Evolutionary conservation across 75 land plant genomes (phyloP).

Genomic region (Ceratopteris richardii): DNA sequence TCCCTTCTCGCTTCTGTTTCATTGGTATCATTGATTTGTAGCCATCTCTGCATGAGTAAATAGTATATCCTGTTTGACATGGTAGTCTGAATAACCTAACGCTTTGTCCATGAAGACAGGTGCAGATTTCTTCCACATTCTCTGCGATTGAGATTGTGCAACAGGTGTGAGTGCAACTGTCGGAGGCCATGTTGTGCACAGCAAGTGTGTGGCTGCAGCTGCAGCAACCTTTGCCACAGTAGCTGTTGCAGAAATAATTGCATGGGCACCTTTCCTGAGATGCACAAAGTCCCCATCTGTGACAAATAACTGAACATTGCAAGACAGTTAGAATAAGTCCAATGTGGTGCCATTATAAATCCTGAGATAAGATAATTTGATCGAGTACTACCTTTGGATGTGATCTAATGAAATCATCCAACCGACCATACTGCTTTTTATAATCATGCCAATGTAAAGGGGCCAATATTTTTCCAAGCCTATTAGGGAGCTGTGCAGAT

Average conservation of each 20-base stretch:
- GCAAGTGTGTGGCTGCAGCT: conserved; percentile 50
- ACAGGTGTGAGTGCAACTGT: conserved; percentile 92
- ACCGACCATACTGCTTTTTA: conserved; percentile 82
- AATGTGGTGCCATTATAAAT: too few species aligned
- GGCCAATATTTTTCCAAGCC: conserved; percentile 92
- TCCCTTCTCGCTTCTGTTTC: too few species aligned
- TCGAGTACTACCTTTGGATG: conserved; percentile 60
- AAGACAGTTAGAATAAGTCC: neutral
- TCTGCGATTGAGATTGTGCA: conserved; percentile 54
- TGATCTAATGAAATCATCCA: conserved; percentile 78
- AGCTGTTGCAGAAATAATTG: conserved; percentile 71
- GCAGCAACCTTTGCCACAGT: conserved; percentile 92
- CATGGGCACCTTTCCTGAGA: conserved; percentile 88
- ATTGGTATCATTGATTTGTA: too few species aligned
- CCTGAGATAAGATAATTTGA: too few species aligned
- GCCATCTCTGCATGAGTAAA: too few species aligned
- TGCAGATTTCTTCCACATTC: conserved; percentile 33
- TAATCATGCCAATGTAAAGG: conserved; percentile 98
- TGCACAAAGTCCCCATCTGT: conserved; percentile 85
- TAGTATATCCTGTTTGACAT: too few species aligned
- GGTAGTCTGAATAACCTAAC: too few species aligned
- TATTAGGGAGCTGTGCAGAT: conserved; percentile 67
- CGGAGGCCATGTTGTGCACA: conserved; percentile 44
- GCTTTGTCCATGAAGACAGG: too few species aligned
- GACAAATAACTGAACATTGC: conserved; percentile 62